Conservation (phyloP, 2,329 filamentous ascomycete species). For the Microdochium nivale region DNA sequence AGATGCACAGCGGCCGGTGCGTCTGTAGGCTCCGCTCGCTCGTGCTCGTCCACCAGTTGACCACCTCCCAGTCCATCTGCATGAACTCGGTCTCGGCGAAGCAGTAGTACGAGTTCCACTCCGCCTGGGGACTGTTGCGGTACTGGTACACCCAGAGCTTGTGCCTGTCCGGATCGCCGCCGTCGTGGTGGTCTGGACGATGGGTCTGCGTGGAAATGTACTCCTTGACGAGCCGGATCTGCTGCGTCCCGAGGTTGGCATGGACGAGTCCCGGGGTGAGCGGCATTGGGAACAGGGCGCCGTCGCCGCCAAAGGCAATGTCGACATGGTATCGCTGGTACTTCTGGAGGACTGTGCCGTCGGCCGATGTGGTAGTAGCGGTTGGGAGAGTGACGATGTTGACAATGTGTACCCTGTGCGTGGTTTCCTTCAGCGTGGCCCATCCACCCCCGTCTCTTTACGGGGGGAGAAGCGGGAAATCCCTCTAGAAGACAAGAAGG, state of each 20-base stretch:
- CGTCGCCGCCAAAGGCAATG: slow-evolving; percentile 56
- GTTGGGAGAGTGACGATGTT: slow-evolving; percentile 48
- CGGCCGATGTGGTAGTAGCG: slow-evolving; percentile 17
- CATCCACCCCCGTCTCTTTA: too few relatives aligned
- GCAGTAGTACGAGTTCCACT: slow-evolving; percentile 54
- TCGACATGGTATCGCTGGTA: slow-evolving; percentile 41
- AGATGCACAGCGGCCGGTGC: slow-evolving; percentile 39
- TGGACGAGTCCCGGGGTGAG: slow-evolving; percentile 33
- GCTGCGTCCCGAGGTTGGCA: slow-evolving; percentile 43
- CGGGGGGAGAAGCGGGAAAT: too few relatives aligned
- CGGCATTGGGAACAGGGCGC: slow-evolving; percentile 47
- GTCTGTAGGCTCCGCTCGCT: slow-evolving; percentile 44
- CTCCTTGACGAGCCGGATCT: slow-evolving; percentile 44
- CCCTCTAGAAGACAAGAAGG: slow-evolving; percentile 7
- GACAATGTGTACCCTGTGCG: slow-evolving; percentile 41
- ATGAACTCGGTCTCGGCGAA: slow-evolving; percentile 60
- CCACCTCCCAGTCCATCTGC: slow-evolving; percentile 49
- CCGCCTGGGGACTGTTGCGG: slow-evolving; percentile 32
- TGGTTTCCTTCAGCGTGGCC: too few relatives aligned
- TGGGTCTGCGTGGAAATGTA: slow-evolving; percentile 35
- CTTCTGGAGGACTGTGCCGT: neutral
- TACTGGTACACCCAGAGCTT: slow-evolving; percentile 58
- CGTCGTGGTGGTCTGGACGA: slow-evolving; percentile 20
- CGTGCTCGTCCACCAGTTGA: slow-evolving; percentile 49
- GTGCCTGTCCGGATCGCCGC: slow-evolving; percentile 5